Evolutionary conservation across 371 early-diverging fungal genomes (phyloP).

Genomic region (Lichtheimia ornata): DNA sequence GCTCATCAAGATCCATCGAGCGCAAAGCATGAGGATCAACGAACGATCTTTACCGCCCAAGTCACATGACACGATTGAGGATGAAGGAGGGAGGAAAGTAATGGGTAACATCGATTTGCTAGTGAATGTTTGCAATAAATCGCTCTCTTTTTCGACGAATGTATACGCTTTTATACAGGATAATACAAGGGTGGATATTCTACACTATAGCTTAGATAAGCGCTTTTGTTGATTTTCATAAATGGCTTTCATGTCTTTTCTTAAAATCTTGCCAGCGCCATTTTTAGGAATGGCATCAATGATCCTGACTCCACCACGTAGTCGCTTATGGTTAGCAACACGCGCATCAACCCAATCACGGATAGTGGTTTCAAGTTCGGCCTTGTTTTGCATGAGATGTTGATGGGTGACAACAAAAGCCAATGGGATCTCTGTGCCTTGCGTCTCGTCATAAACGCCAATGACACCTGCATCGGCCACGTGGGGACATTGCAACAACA

Average conservation of each 20-base stretch:
- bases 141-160: too few relatives aligned
- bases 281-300: conserved; percentile 74
- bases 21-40: too few relatives aligned
- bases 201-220: not conserved
- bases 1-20: too few relatives aligned
- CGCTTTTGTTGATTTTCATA: conserved; percentile 3
- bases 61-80: too few relatives aligned
- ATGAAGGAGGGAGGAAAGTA: too few relatives aligned
- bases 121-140: too few relatives aligned
- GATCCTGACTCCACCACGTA: conserved; percentile 77
- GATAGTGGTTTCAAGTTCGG: conserved; percentile 38
- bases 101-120: too few relatives aligned
- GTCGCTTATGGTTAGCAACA: conserved; percentile 69
- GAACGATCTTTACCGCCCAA: too few relatives aligned
- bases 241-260: conserved; percentile 32
- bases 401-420: conserved; percentile 71
- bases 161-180: too few relatives aligned
- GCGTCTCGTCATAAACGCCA: conserved; percentile 58
- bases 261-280: conserved; percentile 78
- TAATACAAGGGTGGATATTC: too few relatives aligned
- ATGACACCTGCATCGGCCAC: conserved; percentile 79
- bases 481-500: conserved; percentile 59
- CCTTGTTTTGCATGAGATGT: not conserved
- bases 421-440: conserved; percentile 78
- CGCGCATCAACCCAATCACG: conserved; percentile 58